Evolutionary conservation across 2,329 filamentous ascomycete species (phyloP), one percentile per base, ranked within the genome.

Genomic region (Fusarium xylarioides): DNA sequence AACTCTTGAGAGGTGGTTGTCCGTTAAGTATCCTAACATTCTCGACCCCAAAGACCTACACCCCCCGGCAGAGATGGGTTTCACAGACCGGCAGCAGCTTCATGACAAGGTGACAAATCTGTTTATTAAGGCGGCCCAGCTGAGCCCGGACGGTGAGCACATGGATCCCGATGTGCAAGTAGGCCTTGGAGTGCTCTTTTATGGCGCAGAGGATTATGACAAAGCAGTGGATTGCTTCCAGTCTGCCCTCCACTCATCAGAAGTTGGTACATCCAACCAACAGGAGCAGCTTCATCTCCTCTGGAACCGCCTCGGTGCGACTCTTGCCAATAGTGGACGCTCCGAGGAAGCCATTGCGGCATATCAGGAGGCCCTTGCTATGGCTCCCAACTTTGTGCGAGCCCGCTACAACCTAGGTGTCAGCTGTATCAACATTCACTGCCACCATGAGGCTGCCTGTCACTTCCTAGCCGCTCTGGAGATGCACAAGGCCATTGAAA

Each of bases 161-260:
- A 98, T 99, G 93, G 97, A 99, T 79, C 96, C 96, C 0, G 96
- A 99, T 80, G 96, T 99, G 12, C 97, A 99, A 83, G 96, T 99
- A 66, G 96, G 96, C 2, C 88, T 99, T 3, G 97, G 97, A 40
- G 96, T 99, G 9, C 89, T 99, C 21, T 98, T 99, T 85, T 99
- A 99, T 83, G 96, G 95, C 57, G 95, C 94, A 35, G 96, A 99
- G 83, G 95, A 98, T 80, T 98, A 98, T 85, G 94, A 96, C 81
- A 99, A 99, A 85, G 96, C 96, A 1, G 95, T 99, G 42, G 96
- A 99, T 85, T 99, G 97, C 86, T 99, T 99, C 89, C 93, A 92
- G 63, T 92, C 95, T 2, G 95, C 97, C 2, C 90, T 99, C 30
- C 93, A 94, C 66, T 94, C 91, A 30, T 94, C 93, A 2, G 95